These are phyloP conservation scores for Paraurostyla sp. DNA, from an alignment of 73 alveolate genomes.

Conservation along the genomic window DNA sequence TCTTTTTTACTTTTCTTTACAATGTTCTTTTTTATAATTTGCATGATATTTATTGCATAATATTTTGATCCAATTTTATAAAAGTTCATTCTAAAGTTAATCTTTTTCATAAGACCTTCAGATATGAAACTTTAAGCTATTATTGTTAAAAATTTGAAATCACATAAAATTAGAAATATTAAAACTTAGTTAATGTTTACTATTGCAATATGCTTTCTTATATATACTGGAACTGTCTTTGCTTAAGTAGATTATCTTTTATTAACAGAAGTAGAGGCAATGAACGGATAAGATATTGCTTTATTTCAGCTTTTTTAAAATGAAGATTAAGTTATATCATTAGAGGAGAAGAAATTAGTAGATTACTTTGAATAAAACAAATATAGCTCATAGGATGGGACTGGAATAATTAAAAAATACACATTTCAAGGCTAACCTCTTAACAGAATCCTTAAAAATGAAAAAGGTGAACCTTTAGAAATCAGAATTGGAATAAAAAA, in stretches of 20 bases:
- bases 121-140: constrained; percentile 78
- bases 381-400: neutral
- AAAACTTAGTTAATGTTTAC: constrained; percentile 82
- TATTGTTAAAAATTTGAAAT: constrained; percentile 74
- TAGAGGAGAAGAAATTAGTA: constrained; percentile 5
- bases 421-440: constrained; percentile 10
- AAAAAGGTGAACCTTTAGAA: neutral
- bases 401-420: constrained; percentile 10
- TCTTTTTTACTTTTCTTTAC: constrained; percentile 67
- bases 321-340: neutral
- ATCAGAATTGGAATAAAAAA: constrained; percentile 12
- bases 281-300: constrained; percentile 43
- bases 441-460: neutral
- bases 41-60: constrained; percentile 68
- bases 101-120: constrained; percentile 65
- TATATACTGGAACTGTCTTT: constrained; percentile 74
- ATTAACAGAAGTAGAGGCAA: neutral
- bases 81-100: constrained; percentile 37
- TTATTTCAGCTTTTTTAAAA: neutral
- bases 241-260: constrained; percentile 58
- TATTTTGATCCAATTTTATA: constrained; percentile 62
- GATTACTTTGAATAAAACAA: neutral
- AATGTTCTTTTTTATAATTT: constrained; percentile 70
- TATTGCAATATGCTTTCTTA: constrained; percentile 76
- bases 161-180: constrained; percentile 71